A percentile compares a stretch with the other conserved stretches of the same genome.
These are phyloP conservation scores for Aspergillus ustus DNA, from an alignment of 2,329 filamentous ascomycete species.

Conservation along the genomic window DNA sequence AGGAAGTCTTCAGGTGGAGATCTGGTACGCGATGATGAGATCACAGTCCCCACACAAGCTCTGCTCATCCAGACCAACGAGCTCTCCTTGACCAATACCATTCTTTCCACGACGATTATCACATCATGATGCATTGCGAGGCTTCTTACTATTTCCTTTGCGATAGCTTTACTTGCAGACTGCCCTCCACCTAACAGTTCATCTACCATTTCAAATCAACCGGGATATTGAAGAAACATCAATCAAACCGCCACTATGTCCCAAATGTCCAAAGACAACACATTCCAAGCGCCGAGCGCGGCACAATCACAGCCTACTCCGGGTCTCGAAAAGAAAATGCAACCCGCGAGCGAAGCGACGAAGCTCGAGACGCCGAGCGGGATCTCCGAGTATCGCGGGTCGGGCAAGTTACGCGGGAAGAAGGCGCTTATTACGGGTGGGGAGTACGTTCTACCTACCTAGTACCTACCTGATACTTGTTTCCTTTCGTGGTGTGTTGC, in stretches of 20 bases:
- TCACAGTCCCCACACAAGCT: neutral
- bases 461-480: too few relatives aligned
- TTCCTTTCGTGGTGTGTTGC: neutral
- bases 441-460: slow-evolving; percentile 48
- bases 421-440: slow-evolving; percentile 62
- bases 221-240: too few relatives aligned
- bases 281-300: neutral
- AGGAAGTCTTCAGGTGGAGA: neutral
- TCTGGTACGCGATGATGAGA: neutral
- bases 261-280: slow-evolving; percentile 2
- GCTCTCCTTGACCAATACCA: too few relatives aligned
- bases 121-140: neutral
- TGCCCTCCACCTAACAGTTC: too few relatives aligned
- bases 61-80: neutral
- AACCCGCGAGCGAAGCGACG: slow-evolving; percentile 38
- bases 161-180: too few relatives aligned
- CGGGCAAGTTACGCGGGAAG: slow-evolving; percentile 55
- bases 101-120: neutral
- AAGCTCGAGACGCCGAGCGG: slow-evolving; percentile 34
- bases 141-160: too few relatives aligned
- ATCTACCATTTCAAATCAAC: too few relatives aligned
- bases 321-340: slow-evolving; percentile 25
- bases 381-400: slow-evolving; percentile 48
- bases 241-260: slow-evolving; percentile 1
- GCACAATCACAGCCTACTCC: slow-evolving; percentile 2